Evolutionary conservation across 2,329 filamentous ascomycete genomes (phyloP).

Genomic region (Clonostachys solani): DNA sequence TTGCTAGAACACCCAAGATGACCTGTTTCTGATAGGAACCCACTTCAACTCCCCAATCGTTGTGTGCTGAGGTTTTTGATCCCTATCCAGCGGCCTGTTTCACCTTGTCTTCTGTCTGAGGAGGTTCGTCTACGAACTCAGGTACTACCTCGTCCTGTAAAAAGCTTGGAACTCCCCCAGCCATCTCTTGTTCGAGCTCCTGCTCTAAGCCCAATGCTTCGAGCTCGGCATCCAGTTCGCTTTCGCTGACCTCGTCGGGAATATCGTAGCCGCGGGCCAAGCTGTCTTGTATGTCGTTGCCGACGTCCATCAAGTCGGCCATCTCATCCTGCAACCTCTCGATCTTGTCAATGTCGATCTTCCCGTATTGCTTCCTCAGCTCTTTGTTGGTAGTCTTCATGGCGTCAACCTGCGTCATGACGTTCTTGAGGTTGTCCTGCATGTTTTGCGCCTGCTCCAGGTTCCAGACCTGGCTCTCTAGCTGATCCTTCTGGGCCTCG

Average conservation of each 20-base stretch:
- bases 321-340: slow-evolving; percentile 98
- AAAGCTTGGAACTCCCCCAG: slow-evolving; percentile 71
- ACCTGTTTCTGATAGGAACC: too few relatives aligned
- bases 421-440: slow-evolving; percentile 98
- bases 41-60: too few relatives aligned
- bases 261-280: slow-evolving; percentile 89
- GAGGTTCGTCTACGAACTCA: slow-evolving; percentile 90
- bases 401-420: slow-evolving; percentile 96
- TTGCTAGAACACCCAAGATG: too few relatives aligned
- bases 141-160: slow-evolving; percentile 83
- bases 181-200: slow-evolving; percentile 73
- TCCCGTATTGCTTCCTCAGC: slow-evolving; percentile 89
- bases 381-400: slow-evolving; percentile 97
- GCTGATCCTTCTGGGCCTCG: slow-evolving; percentile 89
- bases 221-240: slow-evolving; percentile 91
- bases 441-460: slow-evolving; percentile 99
- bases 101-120: slow-evolving; percentile 66
- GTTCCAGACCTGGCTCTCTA: slow-evolving; percentile 94
- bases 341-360: slow-evolving; percentile 96
- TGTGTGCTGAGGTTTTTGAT: not conserved
- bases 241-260: slow-evolving; percentile 95
- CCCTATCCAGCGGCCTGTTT: slow-evolving; percentile 68
- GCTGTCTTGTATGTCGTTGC: slow-evolving; percentile 97
- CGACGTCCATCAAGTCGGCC: slow-evolving; percentile 95
- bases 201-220: slow-evolving; percentile 92